Base-by-base conservation (phyloP, 805 yeast species). In the Yarrowia sp. region DNA sequence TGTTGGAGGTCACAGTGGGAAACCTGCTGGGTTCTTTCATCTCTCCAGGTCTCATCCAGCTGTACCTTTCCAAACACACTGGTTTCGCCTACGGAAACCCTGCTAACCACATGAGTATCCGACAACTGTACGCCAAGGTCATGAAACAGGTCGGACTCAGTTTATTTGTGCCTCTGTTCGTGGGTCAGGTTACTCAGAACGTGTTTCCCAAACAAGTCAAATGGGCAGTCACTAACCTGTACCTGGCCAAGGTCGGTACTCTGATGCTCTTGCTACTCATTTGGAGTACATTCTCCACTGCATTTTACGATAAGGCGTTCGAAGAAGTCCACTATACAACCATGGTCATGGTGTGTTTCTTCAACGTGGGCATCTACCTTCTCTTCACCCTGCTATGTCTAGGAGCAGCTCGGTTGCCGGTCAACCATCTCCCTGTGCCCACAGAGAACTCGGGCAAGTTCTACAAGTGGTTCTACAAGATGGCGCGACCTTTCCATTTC, bases 111-210 rank as follows among this genome's bases (percentile, higher is more conserved):
- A 53, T 78, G 10, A 78, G 86, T 8, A 84, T 91, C 48, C 79
- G 81, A 32, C 78, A 81, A 15, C 84, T 92, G 63, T 92, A 92
- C 77, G 82, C 83, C 38, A 81, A 86, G 70, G 97, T 91, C 61
- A 90, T 92, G 94, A 89, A 90, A 76, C 97, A 92, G 77, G 82
- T 92, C 68, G 97, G 97, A 0, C 82, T 90, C 22, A 85, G 92
- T 8, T 92, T 92, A 5, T 91, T 92, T 77, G 86, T 92, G 8
- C 97, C 97, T 0, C 77, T 91, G 26, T 88, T 90, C 75, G 92
- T 91, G 22, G 97, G 97, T 0, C 97, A 92, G 78, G 86, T 89
- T 11, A 74, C 89, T 19, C 97, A 91, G 76, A 88, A 89, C 74
- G 40, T 89, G 1, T 84, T 85, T 69, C 92, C 95, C 0, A 82